A percentile compares a stretch with the other conserved stretches of the same genome.
These are phyloP conservation scores for Cladosporium sp. DNA, from an alignment of 2,329 filamentous ascomycete species.

Conservation along the genomic window DNA sequence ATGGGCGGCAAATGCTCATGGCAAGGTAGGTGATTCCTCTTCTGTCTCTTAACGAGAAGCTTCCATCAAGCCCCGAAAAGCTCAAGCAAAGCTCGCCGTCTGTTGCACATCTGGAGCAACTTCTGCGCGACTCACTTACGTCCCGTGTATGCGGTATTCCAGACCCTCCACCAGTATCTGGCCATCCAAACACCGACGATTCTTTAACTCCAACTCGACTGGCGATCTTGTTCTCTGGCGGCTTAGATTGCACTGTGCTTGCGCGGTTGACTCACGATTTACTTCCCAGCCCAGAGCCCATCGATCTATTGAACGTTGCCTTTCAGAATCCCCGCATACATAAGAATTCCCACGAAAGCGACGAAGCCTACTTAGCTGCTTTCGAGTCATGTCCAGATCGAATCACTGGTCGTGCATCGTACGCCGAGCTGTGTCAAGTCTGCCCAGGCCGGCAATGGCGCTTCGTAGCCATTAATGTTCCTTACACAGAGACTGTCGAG, in stretches of 20 bases:
- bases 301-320: slow-evolving; percentile 92
- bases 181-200: slow-evolving; percentile 9
- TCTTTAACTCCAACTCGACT: slow-evolving; percentile 45
- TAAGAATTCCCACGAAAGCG: slow-evolving; percentile 26
- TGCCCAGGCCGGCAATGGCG: slow-evolving; percentile 72
- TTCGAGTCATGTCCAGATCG: slow-evolving; percentile 90
- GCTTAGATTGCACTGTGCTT: slow-evolving; percentile 85
- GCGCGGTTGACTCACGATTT: slow-evolving; percentile 76
- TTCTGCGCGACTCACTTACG: slow-evolving; percentile 25
- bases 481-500: slow-evolving; percentile 66
- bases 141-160: slow-evolving; percentile 58
- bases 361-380: slow-evolving; percentile 29
- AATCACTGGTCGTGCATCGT: slow-evolving; percentile 74
- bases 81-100: slow-evolving; percentile 21
- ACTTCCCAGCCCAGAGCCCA: slow-evolving; percentile 60
- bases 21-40: slow-evolving; percentile 30
- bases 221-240: slow-evolving; percentile 87
- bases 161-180: slow-evolving; percentile 21
- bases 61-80: slow-evolving; percentile 5
- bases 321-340: slow-evolving; percentile 84
- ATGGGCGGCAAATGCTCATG: slow-evolving; percentile 24
- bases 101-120: slow-evolving; percentile 20
- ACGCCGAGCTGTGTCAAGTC: slow-evolving; percentile 63
- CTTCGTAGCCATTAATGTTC: slow-evolving; percentile 81
- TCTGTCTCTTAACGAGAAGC: slow-evolving; percentile 25